A percentile compares a stretch with the other conserved stretches of the same genome.
These are phyloP conservation scores for Pouteria glomerata DNA, from an alignment of 148 eudicot genomes.

Conservation along the genomic window DNA sequence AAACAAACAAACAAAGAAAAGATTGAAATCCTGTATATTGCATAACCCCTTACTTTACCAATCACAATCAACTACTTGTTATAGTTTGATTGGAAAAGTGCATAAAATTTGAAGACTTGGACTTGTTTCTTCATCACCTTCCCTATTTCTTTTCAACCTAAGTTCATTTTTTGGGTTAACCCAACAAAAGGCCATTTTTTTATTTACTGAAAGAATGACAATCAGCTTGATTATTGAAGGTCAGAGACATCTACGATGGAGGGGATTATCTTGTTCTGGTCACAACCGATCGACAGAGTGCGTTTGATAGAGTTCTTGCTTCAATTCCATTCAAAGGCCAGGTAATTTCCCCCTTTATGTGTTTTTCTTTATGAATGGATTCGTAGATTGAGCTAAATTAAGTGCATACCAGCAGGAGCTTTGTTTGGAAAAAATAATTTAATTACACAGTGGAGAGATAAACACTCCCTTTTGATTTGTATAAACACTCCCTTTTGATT, in stretches of 20 bases:
- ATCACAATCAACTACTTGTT: not conserved
- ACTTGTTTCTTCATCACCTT: not conserved
- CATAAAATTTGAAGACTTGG: not conserved
- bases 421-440: not conserved
- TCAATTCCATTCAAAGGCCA: slow-evolving; percentile 97
- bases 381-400: not conserved
- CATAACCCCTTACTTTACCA: not conserved
- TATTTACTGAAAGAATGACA: not conserved
- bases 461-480: not conserved
- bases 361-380: not conserved
- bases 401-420: not conserved
- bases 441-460: not conserved
- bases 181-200: not conserved
- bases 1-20: not conserved
- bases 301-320: slow-evolving; percentile 88
- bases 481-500: no score
- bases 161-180: not conserved
- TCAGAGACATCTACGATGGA: slow-evolving; percentile 84
- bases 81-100: not conserved
- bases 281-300: slow-evolving; percentile 95
- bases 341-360: slow-evolving; percentile 30
- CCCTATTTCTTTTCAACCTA: not conserved
- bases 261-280: slow-evolving; percentile 87
- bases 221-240: slow-evolving; percentile 43
- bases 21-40: not conserved